phyloP scores from a whole-genome alignment of 2,329 filamentous ascomycete species.

The Bipolaris cookei region DNA sequence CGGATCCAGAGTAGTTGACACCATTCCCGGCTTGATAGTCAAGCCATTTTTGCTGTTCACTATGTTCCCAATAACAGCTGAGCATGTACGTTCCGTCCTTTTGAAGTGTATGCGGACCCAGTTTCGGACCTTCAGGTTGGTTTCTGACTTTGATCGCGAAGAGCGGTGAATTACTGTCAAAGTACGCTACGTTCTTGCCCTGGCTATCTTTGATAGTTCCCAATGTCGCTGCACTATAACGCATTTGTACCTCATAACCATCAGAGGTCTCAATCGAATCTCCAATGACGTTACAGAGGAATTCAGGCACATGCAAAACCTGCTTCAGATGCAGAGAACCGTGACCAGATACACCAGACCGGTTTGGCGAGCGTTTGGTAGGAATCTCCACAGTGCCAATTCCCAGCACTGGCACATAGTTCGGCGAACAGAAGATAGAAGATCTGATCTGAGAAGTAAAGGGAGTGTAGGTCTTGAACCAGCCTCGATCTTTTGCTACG shows the following conservation, averaged over 20 bases:
- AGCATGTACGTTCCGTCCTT: not conserved
- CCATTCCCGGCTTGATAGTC: not conserved
- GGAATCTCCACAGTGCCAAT: slow-evolving; percentile 24
- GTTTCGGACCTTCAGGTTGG: slow-evolving; percentile 3
- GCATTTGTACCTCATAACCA: slow-evolving; percentile 1
- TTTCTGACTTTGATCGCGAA: slow-evolving; percentile 11
- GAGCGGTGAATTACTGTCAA: slow-evolving; percentile 11
- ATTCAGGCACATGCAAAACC: slow-evolving; percentile 20
- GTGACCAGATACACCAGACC: slow-evolving; percentile 2
- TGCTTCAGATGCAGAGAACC: slow-evolving; percentile 17
- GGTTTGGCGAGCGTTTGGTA: slow-evolving; percentile 6
- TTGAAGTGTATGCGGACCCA: not conserved
- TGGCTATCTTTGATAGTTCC: not conserved
- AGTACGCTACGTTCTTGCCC: slow-evolving; percentile 17
- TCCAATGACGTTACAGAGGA: slow-evolving; percentile 25
- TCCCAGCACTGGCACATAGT: slow-evolving; percentile 12
- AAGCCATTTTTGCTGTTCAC: not conserved
- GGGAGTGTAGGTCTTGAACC: slow-evolving; percentile 30
- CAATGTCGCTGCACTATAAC: not conserved
- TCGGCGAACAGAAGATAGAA: not conserved
- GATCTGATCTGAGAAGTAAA: slow-evolving; percentile 15
- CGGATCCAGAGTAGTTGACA: slow-evolving; percentile 35
- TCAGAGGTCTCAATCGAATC: not conserved
- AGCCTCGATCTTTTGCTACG: slow-evolving; percentile 24
- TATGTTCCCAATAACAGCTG: not conserved